Evolutionary conservation across 495 filamentous ascomycete genomes (phyloP).

Genomic region (Penicillium roqueforti): DNA sequence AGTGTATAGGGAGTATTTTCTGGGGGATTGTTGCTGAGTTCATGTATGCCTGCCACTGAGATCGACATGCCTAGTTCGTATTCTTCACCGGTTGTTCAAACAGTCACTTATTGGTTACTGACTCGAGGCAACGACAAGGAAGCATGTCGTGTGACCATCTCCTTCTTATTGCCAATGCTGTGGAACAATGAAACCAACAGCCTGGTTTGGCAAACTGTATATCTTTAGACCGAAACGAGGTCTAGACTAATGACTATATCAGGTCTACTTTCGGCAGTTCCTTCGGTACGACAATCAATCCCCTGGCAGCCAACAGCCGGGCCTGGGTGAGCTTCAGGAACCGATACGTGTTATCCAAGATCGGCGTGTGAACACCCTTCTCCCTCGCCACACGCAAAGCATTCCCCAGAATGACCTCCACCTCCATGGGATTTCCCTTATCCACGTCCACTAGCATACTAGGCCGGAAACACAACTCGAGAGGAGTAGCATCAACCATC

Average conservation of each 20-base stretch:
- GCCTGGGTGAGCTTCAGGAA: constrained; percentile 14
- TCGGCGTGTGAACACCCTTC: constrained; percentile 8
- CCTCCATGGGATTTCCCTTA: constrained; percentile 16
- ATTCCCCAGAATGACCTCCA: constrained; percentile 20
- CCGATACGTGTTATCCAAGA: constrained; percentile 13
- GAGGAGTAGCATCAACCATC: constrained; percentile 7
- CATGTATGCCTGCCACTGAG: not conserved
- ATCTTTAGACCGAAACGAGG: not conserved
- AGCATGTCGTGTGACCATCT: not conserved
- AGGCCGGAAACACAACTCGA: constrained; percentile 14
- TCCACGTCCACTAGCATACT: constrained; percentile 18
- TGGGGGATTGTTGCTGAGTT: not conserved
- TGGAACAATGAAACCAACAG: not conserved
- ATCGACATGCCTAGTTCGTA: not conserved
- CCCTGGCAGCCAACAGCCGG: constrained; percentile 9
- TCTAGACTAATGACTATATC: not conserved
- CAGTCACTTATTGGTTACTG: not conserved
- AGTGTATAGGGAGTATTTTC: not conserved
- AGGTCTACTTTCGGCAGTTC: constrained; percentile 5
- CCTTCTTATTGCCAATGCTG: not conserved
- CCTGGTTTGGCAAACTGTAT: not conserved
- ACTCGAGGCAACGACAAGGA: not conserved
- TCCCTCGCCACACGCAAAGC: constrained; percentile 9
- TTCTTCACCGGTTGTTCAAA: not conserved
- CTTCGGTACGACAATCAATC: constrained; percentile 10